Percentiles rank a stretch among this genome's conserved stretches.
These are phyloP conservation scores for Penicillium digitatum DNA, from an alignment of 2,329 filamentous ascomycete species.

Conservation along the genomic window DNA sequence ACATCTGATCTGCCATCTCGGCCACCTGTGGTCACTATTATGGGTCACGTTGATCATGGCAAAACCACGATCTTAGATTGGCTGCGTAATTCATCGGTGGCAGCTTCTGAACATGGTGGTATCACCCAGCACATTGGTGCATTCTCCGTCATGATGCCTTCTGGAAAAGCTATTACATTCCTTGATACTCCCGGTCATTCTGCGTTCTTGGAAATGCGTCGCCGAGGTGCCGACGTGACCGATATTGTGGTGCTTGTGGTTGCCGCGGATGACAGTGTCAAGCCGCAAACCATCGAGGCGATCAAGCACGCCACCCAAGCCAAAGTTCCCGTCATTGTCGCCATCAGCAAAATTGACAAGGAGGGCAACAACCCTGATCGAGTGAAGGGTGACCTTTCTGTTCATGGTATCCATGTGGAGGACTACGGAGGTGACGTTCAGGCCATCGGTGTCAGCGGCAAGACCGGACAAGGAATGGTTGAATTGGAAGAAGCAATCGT, in stretches of 20 bases:
- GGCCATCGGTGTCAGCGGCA: conserved; percentile 84
- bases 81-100: conserved; percentile 87
- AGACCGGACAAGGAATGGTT: conserved; percentile 86
- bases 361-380: conserved; percentile 72
- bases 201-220: conserved; percentile 92
- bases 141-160: conserved; percentile 83
- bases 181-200: conserved; percentile 95
- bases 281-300: conserved; percentile 93
- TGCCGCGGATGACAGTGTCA: conserved; percentile 94
- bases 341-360: conserved; percentile 96
- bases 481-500: conserved; percentile 88
- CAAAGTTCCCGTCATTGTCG: conserved; percentile 91
- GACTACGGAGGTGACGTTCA: conserved; percentile 94
- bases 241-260: conserved; percentile 96
- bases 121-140: conserved; percentile 99
- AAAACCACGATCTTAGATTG: conserved; percentile 96
- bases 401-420: conserved; percentile 83
- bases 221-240: conserved; percentile 90
- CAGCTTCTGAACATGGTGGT: conserved; percentile 85
- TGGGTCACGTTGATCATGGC: conserved; percentile 98
- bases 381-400: conserved; percentile 82
- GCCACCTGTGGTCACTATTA: conserved; percentile 95
- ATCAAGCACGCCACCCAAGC: conserved; percentile 87
- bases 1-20: conserved; percentile 64
- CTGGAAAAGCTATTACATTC: conserved; percentile 89